Evolutionary conservation across 225 moss, liverwort and hornwort species (phyloP).

Genomic region (Climacium dendroides): DNA sequence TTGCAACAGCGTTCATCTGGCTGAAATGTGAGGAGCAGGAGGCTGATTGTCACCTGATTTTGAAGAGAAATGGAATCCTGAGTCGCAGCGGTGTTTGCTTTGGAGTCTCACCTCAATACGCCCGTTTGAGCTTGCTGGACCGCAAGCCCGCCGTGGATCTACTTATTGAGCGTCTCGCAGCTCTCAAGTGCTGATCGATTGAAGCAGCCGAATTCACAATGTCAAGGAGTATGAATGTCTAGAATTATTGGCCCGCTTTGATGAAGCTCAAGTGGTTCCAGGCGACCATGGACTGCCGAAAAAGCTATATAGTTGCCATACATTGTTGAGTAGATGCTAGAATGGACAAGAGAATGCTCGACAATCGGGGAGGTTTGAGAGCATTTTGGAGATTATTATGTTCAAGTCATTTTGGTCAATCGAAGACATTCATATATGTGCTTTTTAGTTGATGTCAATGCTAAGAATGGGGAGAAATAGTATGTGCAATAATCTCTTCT

Average conservation of each 20-base stretch:
- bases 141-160: background rate
- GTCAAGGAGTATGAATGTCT: background rate
- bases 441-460: no score
- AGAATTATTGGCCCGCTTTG: background rate
- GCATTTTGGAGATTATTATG: background rate
- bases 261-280: background rate
- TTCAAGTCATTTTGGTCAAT: background rate
- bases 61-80: constrained; percentile 12
- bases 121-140: constrained; percentile 23
- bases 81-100: background rate
- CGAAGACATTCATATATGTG: no score
- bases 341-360: background rate
- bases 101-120: constrained; percentile 1
- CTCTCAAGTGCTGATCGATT: background rate
- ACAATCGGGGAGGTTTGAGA: background rate
- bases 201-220: background rate
- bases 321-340: background rate
- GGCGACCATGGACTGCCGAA: background rate
- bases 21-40: constrained; percentile 5
- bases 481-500: background rate
- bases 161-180: background rate
- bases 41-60: background rate
- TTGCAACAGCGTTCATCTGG: constrained; percentile 25
- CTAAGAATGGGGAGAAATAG: background rate
- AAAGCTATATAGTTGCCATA: background rate